Base-by-base conservation (phyloP, 805 yeast species). In the Ogataea methylovora region DNA sequence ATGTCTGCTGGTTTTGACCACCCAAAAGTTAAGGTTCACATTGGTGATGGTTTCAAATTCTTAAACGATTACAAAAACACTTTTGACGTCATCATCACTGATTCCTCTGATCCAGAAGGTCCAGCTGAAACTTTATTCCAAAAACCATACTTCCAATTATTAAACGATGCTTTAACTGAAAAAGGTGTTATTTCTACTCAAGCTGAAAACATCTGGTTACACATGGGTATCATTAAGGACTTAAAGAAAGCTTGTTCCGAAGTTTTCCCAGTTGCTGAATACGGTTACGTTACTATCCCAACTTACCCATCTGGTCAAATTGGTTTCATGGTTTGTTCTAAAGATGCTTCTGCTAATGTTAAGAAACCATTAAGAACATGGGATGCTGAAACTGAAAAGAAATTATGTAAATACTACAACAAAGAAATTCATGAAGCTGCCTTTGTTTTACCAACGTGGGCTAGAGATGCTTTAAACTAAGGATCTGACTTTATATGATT, bases 31-130 rank as follows among this genome's bases (percentile, higher is more conserved):
- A 80, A 73, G 59, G 86, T 87, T 36, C 86, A 82, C 61, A 82
- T 90, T 53, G 95, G 95, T 45, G 98, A 90, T 58, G 98, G 98
- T n/a, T 90, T 90, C 73, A 87, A 90, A 69, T 90, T 84, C 65
- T 73, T 90, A 58, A 79, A 80, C 40, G 84, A 83, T 51, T 75
- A 82, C 69, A 77, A 79, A 33, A 82, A 84, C 67, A 74, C 84
- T 37, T 90, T 84, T 51, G 98, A 90, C 57, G 97, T 88, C 31
- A 90, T 90, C 61, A 83, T 90, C 60, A 90, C 97, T 33, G 98
- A 90, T 60, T 87, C 97, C 21, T 85, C 96, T 23, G 97, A 90
- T 62, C 97, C 97, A 32, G 97, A 90, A 61, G 98, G 97, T 37
- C 97, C 98, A 23, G 97, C 97, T 33, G 96, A 81, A 61, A 71